Conservation (phyloP, 148 eudicot species). For the Chenopodium formosanum region DNA sequence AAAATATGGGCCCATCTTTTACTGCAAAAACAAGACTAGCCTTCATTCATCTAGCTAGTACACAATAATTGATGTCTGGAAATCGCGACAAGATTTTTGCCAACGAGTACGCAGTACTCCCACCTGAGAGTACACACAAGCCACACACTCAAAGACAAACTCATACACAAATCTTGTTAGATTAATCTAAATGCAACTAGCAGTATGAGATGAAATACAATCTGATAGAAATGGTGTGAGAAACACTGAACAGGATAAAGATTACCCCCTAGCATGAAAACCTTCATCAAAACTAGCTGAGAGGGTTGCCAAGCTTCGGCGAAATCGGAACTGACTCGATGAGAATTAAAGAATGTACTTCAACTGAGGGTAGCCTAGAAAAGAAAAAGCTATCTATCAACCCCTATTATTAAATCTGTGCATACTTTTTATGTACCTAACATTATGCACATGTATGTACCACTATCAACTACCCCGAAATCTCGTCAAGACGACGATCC, state of each 20-base stretch:
- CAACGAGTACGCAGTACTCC: too few species aligned
- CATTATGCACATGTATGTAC: slow-evolving; percentile 33
- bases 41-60: slow-evolving; percentile 1
- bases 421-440: slow-evolving; percentile 28
- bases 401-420: slow-evolving; percentile 30
- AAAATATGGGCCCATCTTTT: background rate
- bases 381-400: slow-evolving; percentile 12
- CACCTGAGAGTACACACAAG: background rate
- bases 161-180: slow-evolving; percentile 1
- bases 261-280: slow-evolving; percentile 25
- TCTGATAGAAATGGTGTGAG: slow-evolving; percentile 4
- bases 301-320: slow-evolving; percentile 19
- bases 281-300: slow-evolving; percentile 22
- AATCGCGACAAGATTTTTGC: too few species aligned
- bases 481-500: slow-evolving; percentile 58
- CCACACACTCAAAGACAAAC: background rate
- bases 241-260: slow-evolving; percentile 21
- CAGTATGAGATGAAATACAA: slow-evolving; percentile 7
- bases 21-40: background rate
- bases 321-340: slow-evolving; percentile 11
- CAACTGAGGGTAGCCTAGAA: slow-evolving; percentile 13
- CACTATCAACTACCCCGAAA: slow-evolving; percentile 21
- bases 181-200: background rate
- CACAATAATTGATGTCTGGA: background rate
- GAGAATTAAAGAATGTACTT: slow-evolving; percentile 35